Evolutionary conservation across 768 basidiomycete species (phyloP), one percentile per base, ranked within the genome.

Genomic region (Mycena polygramma): DNA sequence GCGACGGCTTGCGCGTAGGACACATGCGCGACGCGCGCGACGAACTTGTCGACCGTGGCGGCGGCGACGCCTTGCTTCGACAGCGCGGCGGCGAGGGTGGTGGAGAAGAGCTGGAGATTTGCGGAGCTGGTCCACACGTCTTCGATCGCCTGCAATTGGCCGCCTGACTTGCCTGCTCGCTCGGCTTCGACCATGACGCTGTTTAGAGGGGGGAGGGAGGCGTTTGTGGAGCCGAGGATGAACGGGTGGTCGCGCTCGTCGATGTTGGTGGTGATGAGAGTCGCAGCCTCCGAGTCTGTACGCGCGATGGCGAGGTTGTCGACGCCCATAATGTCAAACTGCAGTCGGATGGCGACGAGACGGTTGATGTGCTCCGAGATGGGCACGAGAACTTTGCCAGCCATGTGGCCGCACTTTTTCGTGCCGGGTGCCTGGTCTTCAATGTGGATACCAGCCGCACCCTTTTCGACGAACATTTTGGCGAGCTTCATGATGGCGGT

Each of bases 401-500:
- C 96, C 94, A 96, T 96, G 80, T 96, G 94, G 30, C 94, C 93
- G 72, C 93, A 94, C 78, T 99, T 99, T 85, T 99, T 98, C 22
- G 97, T 98, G 24, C 97, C 96, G 0, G 97, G 92, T 15, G 96
- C 97, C 81, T 99, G 98, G 77, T 99, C 98, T 78, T 99, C 98
- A 77, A 99, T 87, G 80, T 99, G 98, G 62, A 99, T 95, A 24
- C 97, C 98, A 19, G 98, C 97, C 0, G 98, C 98, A 71, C 98
- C 97, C 76, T 96, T 94, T 83, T 99, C 98, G 73, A 98, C 96
- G 78, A 99, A 98, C 89, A 99, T 91, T 83, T 99, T 99, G 68
- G 98, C 90, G 70, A 99, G 90, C 84, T 98, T 99, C 95, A 99
- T 97, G 70, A 95, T 91, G 20, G 98, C 96, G n/a, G 97, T 98